Conservation (phyloP, 2,329 filamentous ascomycete genomes). For the Ceratocystis albifundus region DNA sequence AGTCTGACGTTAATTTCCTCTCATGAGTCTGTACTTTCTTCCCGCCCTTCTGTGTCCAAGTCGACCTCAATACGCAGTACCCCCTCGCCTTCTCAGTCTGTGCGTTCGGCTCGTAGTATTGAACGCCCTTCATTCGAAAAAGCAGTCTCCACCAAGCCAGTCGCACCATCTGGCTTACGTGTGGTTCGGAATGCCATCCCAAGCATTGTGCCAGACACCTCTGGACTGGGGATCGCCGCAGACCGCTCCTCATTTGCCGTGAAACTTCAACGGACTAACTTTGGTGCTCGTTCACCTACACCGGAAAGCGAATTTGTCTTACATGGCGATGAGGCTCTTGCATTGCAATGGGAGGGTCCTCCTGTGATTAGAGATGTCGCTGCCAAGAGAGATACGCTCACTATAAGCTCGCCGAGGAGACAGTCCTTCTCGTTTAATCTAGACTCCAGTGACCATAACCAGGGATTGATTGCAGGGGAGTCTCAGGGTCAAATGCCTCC, state of each 20-base stretch:
- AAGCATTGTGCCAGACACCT: slow-evolving; percentile 16
- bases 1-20: slow-evolving; percentile 16
- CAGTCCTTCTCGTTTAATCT: slow-evolving; percentile 41
- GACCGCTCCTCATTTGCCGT: slow-evolving; percentile 12
- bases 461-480: not conserved
- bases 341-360: slow-evolving; percentile 26
- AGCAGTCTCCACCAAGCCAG: slow-evolving; percentile 16
- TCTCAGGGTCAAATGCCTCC: slow-evolving; percentile 1
- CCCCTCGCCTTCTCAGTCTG: slow-evolving; percentile 21
- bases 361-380: slow-evolving; percentile 39
- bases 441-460: slow-evolving; percentile 1
- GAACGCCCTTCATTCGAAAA: slow-evolving; percentile 22
- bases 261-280: slow-evolving; percentile 2
- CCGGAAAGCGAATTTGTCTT: slow-evolving; percentile 19
- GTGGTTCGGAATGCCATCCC: slow-evolving; percentile 21
- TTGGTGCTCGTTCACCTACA: slow-evolving; percentile 17
- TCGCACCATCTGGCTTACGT: slow-evolving; percentile 19
- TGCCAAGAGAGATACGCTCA: slow-evolving; percentile 43
- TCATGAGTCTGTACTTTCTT: slow-evolving; percentile 18
- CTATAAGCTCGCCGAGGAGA: slow-evolving; percentile 36
- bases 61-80: slow-evolving; percentile 17
- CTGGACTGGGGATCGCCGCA: not conserved
- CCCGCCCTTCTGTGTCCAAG: slow-evolving; percentile 17
- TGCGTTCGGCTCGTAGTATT: slow-evolving; percentile 18
- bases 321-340: slow-evolving; percentile 32